phyloP scores from a whole-genome alignment of 208 protist genomes.

The Vickermania ingenoplastis region DNA sequence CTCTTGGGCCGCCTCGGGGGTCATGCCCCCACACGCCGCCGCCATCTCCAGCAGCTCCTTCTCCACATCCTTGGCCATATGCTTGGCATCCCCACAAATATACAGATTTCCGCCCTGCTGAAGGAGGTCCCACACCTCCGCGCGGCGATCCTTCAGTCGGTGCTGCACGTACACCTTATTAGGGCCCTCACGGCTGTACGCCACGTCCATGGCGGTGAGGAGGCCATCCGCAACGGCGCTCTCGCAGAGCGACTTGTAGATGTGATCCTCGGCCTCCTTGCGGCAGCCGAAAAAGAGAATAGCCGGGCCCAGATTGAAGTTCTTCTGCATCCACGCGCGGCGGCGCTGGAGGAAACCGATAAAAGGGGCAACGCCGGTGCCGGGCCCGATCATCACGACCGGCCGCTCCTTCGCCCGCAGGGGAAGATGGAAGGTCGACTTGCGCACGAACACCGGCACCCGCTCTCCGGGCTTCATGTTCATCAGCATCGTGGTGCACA shows the following conservation, averaged over 20 bases:
- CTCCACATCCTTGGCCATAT: constrained; percentile 89
- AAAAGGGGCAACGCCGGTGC: constrained; percentile 93
- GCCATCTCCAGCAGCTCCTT: constrained; percentile 36
- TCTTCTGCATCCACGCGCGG: constrained; percentile 62
- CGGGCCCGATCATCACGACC: constrained; percentile 93
- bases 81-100: constrained; percentile 87
- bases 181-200: constrained; percentile 72
- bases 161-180: constrained; percentile 90
- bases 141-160: constrained; percentile 39
- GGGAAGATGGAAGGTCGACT: constrained; percentile 89
- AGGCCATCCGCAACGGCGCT: constrained; percentile 51
- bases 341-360: constrained; percentile 92
- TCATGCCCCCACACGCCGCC: constrained; percentile 38
- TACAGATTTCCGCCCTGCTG: constrained; percentile 69
- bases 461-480: constrained; percentile 40
- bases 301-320: constrained; percentile 43
- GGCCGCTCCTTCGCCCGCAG: constrained; percentile 65
- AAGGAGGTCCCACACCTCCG: constrained; percentile 71
- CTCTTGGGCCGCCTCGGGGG: constrained; percentile 23
- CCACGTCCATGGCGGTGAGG: constrained; percentile 60
- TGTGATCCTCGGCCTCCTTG: constrained; percentile 59
- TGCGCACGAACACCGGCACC: constrained; percentile 87
- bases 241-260: constrained; percentile 71
- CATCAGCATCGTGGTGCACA: constrained; percentile 87
- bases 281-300: constrained; percentile 90